A percentile compares a stretch with the other conserved stretches of the same genome.
Evolutionary conservation across 805 yeast genomes (phyloP).

Genomic region (Myxozyma kluyveri): DNA sequence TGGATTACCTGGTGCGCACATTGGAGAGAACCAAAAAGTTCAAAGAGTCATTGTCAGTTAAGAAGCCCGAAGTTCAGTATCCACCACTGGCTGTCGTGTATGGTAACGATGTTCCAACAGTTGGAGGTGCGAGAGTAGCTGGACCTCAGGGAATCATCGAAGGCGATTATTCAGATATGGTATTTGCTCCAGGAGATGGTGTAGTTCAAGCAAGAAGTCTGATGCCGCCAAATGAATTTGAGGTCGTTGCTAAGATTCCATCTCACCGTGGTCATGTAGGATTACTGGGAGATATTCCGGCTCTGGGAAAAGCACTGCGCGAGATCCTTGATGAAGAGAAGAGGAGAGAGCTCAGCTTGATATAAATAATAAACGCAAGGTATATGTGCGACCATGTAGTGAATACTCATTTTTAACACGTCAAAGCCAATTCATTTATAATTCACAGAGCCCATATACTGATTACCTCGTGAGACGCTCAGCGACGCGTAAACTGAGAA

Average conservation of each 20-base stretch:
- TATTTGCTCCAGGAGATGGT: constrained; percentile 91
- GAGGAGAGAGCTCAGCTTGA: background rate
- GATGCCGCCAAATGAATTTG: constrained; percentile 79
- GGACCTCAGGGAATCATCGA: constrained; percentile 59
- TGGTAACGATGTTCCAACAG: constrained; percentile 81
- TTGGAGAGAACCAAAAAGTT: constrained; percentile 59
- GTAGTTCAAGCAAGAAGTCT: constrained; percentile 81
- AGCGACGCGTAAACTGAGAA: too few relatives aligned
- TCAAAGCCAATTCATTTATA: too few relatives aligned
- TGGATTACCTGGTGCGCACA: constrained; percentile 61
- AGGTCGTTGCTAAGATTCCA: constrained; percentile 63
- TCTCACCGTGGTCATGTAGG: constrained; percentile 75
- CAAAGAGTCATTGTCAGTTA: constrained; percentile 53
- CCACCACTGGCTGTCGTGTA: constrained; percentile 85
- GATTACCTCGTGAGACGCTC: too few relatives aligned
- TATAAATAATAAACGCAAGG: too few relatives aligned
- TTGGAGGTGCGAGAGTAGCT: constrained; percentile 70
- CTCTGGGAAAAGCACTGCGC: constrained; percentile 67
- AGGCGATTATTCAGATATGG: constrained; percentile 73
- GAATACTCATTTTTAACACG: background rate
- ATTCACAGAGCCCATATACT: too few relatives aligned
- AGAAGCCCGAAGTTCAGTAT: constrained; percentile 48
- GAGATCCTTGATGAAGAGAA: constrained; percentile 51
- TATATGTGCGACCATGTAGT: background rate
- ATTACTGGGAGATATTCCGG: constrained; percentile 67